Conservation (phyloP, 1,139 yeast genomes). For the Geotrichum histeridarum region DNA sequence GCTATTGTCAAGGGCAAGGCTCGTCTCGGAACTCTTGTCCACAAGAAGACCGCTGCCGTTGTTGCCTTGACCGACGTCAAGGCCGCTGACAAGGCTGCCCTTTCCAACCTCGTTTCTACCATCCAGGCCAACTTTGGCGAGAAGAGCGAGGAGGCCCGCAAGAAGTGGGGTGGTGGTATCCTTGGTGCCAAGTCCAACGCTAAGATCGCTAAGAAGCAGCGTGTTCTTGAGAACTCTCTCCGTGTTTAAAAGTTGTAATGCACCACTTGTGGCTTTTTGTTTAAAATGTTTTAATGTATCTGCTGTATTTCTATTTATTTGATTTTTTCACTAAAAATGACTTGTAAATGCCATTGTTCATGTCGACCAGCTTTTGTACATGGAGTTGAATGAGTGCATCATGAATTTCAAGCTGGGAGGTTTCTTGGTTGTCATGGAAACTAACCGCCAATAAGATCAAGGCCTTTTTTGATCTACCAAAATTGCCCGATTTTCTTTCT, state of each 20-base stretch:
- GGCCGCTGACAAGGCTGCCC: constrained; percentile 90
- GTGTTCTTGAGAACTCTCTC: constrained; percentile 15
- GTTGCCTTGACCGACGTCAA: constrained; percentile 94
- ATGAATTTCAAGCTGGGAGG: background rate
- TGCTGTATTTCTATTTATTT: background rate
- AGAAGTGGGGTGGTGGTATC: constrained; percentile 99
- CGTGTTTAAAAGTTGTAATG: constrained; percentile 12
- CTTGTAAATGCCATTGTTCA: background rate
- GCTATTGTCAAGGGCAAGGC: constrained; percentile 98
- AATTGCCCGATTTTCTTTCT: constrained; percentile 2
- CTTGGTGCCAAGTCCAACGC: constrained; percentile 90
- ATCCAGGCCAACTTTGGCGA: constrained; percentile 87
- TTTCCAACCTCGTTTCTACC: constrained; percentile 87
- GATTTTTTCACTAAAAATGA: background rate
- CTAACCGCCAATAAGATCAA: background rate
- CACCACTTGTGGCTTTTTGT: background rate
- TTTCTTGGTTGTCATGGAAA: background rate
- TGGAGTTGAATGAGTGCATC: no score
- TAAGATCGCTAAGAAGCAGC: constrained; percentile 53
- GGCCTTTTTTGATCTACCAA: background rate
- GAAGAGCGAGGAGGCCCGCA: constrained; percentile 90
- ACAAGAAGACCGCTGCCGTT: constrained; percentile 94
- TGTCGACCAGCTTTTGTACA: background rate
- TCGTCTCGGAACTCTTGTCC: constrained; percentile 94
- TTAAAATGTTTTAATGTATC: background rate